Evolutionary conservation across 129 eudicot genomes (phyloP), one percentile per base, ranked within the genome.

Genomic region (Saussurea involucrata): DNA sequence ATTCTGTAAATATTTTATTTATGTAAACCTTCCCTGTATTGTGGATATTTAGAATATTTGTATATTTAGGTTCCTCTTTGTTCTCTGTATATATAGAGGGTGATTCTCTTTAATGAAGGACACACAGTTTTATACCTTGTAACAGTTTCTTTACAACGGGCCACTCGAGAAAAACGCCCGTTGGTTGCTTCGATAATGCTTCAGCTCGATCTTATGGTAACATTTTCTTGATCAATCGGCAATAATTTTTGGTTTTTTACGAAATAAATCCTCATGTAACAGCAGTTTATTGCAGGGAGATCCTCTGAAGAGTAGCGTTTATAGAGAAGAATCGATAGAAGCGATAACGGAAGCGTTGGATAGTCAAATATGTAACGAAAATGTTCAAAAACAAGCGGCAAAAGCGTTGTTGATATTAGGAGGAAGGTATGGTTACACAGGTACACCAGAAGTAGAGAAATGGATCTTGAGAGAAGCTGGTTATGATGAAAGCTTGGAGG

Each of bases 131-230:
- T n/a, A n/a, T n/a, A n/a, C n/a, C n/a, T n/a, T n/a, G n/a, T n/a
- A n/a, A n/a, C n/a, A n/a, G n/a, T n/a, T 75, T 82, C 73, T 46
- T 90, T 91, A 79, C 95, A 84, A n/a, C 83, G 80, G 76, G 89
- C 92, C 32, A 78, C 77, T 61, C 86, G 72, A 53, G 95, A 87
- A 83, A 88, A 85, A 71, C 83, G 88, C 36, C 92, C 95, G 3
- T 29, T 83, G 55, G 74, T 87, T 82, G 92, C 97, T n/a, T 85
- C 87, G 53, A 75, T 87, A 63, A 74, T 91, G 84, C 78, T 91
- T 32, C 95, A 88, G 80, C 90, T 91, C 49, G 97, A 91, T 68
- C 97, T 91, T 79, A 36, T 87, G 97, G 97, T 91, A 81, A 77
- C 4, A 13, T 29, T 66, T 80, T 72, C 24, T 22, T 25, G 55